Conservation (phyloP, 805 yeast species). For the Ogataea dorogensis region DNA sequence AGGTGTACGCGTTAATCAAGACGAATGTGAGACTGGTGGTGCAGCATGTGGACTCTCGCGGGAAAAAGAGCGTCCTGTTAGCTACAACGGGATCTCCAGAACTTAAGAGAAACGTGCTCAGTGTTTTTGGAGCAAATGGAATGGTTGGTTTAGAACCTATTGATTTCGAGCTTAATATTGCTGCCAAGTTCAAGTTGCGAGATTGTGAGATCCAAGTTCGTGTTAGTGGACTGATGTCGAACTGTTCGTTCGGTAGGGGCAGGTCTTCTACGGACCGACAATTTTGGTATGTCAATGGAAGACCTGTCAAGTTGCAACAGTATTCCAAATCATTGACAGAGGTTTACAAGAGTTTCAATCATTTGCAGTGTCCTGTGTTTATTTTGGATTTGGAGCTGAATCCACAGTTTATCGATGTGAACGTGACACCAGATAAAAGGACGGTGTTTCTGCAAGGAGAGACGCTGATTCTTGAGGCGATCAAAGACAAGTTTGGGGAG, state of each 20-base stretch:
- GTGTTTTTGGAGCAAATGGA: constrained; percentile 70
- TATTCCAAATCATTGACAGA: constrained; percentile 66
- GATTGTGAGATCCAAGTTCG: constrained; percentile 34
- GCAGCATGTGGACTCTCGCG: constrained; percentile 46
- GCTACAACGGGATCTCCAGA: constrained; percentile 53
- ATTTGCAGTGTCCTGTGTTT: constrained; percentile 69
- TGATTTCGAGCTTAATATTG: constrained; percentile 39
- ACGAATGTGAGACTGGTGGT: constrained; percentile 59
- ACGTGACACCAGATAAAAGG: constrained; percentile 90
- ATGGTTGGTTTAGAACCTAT: constrained; percentile 56
- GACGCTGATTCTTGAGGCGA: constrained; percentile 48
- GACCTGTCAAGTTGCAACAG: constrained; percentile 67
- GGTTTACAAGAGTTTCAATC: constrained; percentile 67
- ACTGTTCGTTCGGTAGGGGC: constrained; percentile 76
- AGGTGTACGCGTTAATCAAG: constrained; percentile 63
- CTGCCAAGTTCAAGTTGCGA: constrained; percentile 28
- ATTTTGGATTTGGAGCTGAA: constrained; percentile 58
- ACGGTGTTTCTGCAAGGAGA: constrained; percentile 70
- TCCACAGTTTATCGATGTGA: constrained; percentile 64
- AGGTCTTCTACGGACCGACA: constrained; percentile 75
- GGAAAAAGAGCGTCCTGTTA: constrained; percentile 53
- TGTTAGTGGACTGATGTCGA: constrained; percentile 66
- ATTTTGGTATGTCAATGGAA: constrained; percentile 62
- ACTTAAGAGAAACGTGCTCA: constrained; percentile 57
- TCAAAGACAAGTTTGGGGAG: constrained; percentile 49